These are phyloP conservation scores for Dactylorhiza incarnata DNA, from an alignment of 106 monocot species.

Conservation along the genomic window DNA sequence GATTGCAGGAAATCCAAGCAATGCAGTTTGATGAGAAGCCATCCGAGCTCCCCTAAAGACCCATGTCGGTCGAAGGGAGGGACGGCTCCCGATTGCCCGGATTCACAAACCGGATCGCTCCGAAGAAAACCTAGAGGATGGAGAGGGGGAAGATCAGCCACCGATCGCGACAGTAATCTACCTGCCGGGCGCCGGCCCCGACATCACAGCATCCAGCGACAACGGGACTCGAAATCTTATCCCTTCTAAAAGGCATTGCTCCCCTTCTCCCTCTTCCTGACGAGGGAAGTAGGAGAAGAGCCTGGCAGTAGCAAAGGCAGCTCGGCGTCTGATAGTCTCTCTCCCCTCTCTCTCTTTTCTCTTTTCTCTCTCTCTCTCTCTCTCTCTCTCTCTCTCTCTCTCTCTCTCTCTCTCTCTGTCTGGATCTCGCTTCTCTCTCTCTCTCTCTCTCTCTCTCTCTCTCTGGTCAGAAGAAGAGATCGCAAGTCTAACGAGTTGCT, in stretches of 20 bases:
- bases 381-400: not conserved
- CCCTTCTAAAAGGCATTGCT: not conserved
- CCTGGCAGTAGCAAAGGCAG: not conserved
- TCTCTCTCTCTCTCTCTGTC: not conserved
- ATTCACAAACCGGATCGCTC: not conserved
- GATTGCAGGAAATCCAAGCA: constrained; percentile 14
- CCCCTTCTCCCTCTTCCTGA: not conserved
- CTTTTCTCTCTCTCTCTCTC: not conserved
- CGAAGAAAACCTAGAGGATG: not conserved
- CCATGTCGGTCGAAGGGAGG: not conserved
- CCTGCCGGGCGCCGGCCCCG: not conserved
- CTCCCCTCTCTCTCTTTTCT: not conserved
- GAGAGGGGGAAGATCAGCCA: not conserved
- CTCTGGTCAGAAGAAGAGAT: not conserved
- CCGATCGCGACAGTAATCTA: not conserved
- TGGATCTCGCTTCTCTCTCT: not conserved
- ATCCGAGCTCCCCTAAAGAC: not conserved
- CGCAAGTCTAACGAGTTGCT: not conserved
- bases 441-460: constrained; percentile 3
- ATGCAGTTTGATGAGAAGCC: constrained; percentile 7
- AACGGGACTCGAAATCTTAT: not conserved
- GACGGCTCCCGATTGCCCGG: not conserved
- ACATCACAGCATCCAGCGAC: not conserved
- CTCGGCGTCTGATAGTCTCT: not conserved
- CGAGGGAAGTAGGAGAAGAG: not conserved